These are phyloP conservation scores for Lantana camara DNA, from an alignment of 257 asterid species.

Conservation along the genomic window DNA sequence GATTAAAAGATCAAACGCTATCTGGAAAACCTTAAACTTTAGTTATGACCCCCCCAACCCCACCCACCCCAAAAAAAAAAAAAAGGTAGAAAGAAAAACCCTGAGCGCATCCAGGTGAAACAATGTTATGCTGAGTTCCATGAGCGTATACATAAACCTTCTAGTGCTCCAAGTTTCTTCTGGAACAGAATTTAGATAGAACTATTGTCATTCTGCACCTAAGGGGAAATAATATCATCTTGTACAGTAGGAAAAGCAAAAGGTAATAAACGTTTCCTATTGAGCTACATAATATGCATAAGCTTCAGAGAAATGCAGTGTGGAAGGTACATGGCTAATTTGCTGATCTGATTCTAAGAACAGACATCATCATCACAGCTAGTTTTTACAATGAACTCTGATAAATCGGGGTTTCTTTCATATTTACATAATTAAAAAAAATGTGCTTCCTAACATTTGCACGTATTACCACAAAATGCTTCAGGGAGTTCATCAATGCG, in stretches of 20 bases:
- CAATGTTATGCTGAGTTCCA: conserved; percentile 3
- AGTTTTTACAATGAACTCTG: neutral
- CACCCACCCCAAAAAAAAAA: too few species aligned
- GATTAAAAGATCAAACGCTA: neutral
- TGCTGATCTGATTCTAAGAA: conserved; percentile 13
- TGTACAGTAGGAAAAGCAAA: neutral
- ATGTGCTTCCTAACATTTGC: conserved; percentile 6
- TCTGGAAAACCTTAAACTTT: neutral
- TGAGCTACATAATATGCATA: neutral
- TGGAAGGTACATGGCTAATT: neutral
- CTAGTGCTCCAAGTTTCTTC: neutral
- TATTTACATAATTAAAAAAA: neutral
- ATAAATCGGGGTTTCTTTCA: conserved; percentile 11
- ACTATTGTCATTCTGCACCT: too few species aligned
- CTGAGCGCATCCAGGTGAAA: neutral
- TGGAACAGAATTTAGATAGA: neutral
- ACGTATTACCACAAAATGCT: conserved; percentile 81
- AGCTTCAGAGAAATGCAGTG: neutral
- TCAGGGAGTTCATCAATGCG: conserved; percentile 92
- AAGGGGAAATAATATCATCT: conserved; percentile 6
- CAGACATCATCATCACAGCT: conserved; percentile 11
- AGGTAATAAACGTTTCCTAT: neutral
- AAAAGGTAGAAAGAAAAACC: too few species aligned
- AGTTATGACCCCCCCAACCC: too few species aligned
- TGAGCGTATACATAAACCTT: neutral